phyloP scores from a whole-genome alignment of 108 stramenopile genomes.

The Pseudonitzschia delicatissima region DNA sequence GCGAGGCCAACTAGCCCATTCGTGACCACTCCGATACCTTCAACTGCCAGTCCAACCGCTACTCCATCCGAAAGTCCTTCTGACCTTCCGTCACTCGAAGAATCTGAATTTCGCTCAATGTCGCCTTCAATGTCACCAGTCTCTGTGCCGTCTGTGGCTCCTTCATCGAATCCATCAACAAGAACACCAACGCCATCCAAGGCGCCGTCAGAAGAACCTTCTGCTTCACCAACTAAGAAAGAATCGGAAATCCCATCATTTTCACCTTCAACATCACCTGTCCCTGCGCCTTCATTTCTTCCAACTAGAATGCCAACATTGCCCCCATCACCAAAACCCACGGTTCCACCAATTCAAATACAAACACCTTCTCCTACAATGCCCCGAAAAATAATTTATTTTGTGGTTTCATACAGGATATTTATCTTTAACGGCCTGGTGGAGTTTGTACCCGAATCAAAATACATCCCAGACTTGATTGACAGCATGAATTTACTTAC shows the following conservation, averaged over 20 bases:
- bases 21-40: too few relatives aligned
- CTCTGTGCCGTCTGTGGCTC: too few relatives aligned
- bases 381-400: not conserved
- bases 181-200: not conserved
- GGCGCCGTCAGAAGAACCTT: not conserved
- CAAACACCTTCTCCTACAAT: not conserved
- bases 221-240: not conserved
- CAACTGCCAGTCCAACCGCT: too few relatives aligned
- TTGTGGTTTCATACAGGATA: constrained; percentile 19
- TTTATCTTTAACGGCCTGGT: constrained; percentile 19
- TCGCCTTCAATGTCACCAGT: too few relatives aligned
- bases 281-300: too few relatives aligned
- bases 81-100: too few relatives aligned
- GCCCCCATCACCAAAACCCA: not conserved
- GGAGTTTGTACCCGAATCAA: constrained; percentile 5
- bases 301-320: not conserved
- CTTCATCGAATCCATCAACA: not conserved
- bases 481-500: constrained; percentile 27
- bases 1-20: not conserved
- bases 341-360: not conserved
- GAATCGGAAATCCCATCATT: too few relatives aligned
- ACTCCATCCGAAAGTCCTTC: too few relatives aligned
- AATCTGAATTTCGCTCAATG: too few relatives aligned
- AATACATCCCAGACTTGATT: constrained; percentile 26
- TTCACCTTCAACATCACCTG: too few relatives aligned